These are phyloP conservation scores for Trichophyton verrucosum DNA, from an alignment of 2,329 filamentous ascomycete genomes.

Conservation along the genomic window DNA sequence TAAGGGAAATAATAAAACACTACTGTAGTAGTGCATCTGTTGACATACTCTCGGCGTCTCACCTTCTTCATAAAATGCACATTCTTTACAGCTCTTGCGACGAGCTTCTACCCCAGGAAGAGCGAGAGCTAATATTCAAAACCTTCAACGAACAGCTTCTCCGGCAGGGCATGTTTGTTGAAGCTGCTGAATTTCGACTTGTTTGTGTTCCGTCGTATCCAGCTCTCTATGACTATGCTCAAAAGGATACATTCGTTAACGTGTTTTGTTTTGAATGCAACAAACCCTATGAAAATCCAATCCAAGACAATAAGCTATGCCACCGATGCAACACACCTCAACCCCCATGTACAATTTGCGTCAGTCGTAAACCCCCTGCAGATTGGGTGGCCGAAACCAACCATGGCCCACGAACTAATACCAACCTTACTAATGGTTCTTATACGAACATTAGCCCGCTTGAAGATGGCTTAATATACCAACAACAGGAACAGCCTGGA, in stretches of 20 bases:
- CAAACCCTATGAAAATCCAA: conserved; percentile 42
- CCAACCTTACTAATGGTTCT: background rate
- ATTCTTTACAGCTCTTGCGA: conserved; percentile 28
- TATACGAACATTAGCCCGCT: background rate
- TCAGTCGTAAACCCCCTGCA: conserved; percentile 29
- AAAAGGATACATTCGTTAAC: conserved; percentile 43
- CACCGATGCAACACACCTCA: conserved; percentile 36
- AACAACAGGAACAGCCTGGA: conserved; percentile 6
- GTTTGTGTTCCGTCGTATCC: conserved; percentile 44
- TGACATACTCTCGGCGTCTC: conserved; percentile 31
- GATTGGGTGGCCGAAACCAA: conserved; percentile 27
- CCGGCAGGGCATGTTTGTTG: conserved; percentile 32
- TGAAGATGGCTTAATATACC: background rate
- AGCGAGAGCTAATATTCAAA: conserved; percentile 44
- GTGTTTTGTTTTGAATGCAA: conserved; percentile 46
- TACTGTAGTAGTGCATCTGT: conserved; percentile 28
- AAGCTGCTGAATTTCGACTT: conserved; percentile 45
- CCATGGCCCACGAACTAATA: background rate
- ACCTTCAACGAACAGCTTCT: conserved; percentile 46
- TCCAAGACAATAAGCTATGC: conserved; percentile 38
- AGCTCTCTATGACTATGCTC: conserved; percentile 44
- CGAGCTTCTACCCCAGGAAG: conserved; percentile 29
- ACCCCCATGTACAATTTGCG: conserved; percentile 31
- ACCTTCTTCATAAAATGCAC: conserved; percentile 31
- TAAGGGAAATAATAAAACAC: conserved; percentile 30